Evolutionary conservation across 164 flowering plant genomes (phyloP), one percentile per base, ranked within the genome.

Genomic region (Chimonanthus salicifolius): DNA sequence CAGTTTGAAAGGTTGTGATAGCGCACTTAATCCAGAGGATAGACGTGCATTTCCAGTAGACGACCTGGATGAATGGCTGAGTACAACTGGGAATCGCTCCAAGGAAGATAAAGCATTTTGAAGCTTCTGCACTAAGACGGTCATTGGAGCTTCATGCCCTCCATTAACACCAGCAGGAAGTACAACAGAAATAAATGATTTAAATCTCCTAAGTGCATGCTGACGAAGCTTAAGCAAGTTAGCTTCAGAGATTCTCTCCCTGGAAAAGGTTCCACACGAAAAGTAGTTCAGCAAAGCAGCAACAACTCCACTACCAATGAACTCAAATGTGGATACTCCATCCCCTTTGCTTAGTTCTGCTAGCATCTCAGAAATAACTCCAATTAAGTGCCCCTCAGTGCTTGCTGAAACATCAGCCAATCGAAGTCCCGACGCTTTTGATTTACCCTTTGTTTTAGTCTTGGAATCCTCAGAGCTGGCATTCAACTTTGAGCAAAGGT

Each of bases 321-420:
- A 95, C 84, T 95, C 99, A 87, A 93, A 95, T 49, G 99, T 95
- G 70, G 99, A 95, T 3, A 95, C 98, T 67, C 99, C 97, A 78
- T 89, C 97, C 44, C 90, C 98, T 83, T 89, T 93, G 85, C 91
- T 78, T 66, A 93, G 85, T 79, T 95, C 98, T 9, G 75, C 74
- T 62, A 95, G 79, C 88, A 95, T 88, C 79, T 92, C 97, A 76
- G 90, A 80, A 69, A 95, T 77, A 49, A 90, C 84, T 67, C 84
- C 90, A 76, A 77, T 74, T 78, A 92, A 81, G 67, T 88, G 81
- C 75, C 89, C 95, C 76, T 95, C 99, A 62, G 81, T 86, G 72
- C 74, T 80, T 48, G 84, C 72, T 49, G 87, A 83, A 48, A 76
- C 50, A 69, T 92, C 99, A 69, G 75, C 68, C 45, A 78, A 4